Evolutionary conservation across 805 yeast genomes (phyloP), one percentile per base, ranked within the genome.

Genomic region (Candida sithepensis): DNA sequence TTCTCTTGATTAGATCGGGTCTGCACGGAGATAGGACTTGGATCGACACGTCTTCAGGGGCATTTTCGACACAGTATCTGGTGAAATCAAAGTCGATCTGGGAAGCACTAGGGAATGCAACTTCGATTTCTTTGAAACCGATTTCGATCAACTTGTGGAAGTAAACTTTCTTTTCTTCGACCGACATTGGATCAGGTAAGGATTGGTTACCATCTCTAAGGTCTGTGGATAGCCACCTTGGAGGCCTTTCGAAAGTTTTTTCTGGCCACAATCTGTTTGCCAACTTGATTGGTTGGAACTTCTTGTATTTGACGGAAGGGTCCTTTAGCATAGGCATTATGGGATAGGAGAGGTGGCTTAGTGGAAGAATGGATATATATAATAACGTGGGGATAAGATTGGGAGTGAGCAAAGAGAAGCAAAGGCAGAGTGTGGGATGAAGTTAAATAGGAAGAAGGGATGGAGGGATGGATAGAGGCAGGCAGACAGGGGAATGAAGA

Each of bases 201-300:
- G 91, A 82, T 69, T 86, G 94, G 66, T 86, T 86, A 28, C 95
- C 95, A 61, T 86, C 95, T 58, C 95, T 77, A 51, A 86, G 73
- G 60, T 87, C 95, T 3, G 95, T 86, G 19, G 91, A 82, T 41
- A 87, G 71, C 94, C 94, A 86, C 55, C 94, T 72, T 19, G 95
- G 95, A 3, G 90, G 78, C 61, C 77, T 77, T 43, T 69, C 70
- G 47, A 87, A 63, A 14, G 75, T 66, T 49, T 74, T 73, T 33
- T 72, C 60, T 1, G 95, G 95, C 95, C 95, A 86, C 51, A 76
- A 74, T 48, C 94, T 76, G 50, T 81, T 71, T 2, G 83, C 79
- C 52, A 87, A 68, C 39, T 79, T 60, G 30, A 59, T 63, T 1
- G 82, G 74, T 16, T 72, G 69, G 61, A 83, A 85, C 34, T 78